phyloP scores from a whole-genome alignment of 2,329 filamentous ascomycete species.

The Microdochium paspali region DNA sequence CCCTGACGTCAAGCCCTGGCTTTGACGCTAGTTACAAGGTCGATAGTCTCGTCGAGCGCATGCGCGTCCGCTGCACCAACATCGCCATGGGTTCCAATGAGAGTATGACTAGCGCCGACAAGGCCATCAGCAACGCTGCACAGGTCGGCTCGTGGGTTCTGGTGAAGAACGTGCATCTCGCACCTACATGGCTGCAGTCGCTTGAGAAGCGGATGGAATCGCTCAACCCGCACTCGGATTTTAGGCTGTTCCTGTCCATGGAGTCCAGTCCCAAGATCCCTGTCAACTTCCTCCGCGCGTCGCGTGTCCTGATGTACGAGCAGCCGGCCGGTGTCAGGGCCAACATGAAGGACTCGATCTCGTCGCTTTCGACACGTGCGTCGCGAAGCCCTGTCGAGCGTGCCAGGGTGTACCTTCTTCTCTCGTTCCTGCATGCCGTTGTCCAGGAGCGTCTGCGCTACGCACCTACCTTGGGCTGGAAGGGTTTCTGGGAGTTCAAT shows the following conservation, averaged over 20 bases:
- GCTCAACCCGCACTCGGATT: slow-evolving; percentile 86
- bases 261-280: slow-evolving; percentile 95
- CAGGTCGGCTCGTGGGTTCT: slow-evolving; percentile 92
- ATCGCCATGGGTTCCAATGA: slow-evolving; percentile 99
- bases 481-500: slow-evolving; percentile 99
- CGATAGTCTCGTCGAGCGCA: slow-evolving; percentile 82
- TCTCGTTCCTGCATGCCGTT: slow-evolving; percentile 92
- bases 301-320: slow-evolving; percentile 93
- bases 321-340: slow-evolving; percentile 93
- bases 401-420: slow-evolving; percentile 76
- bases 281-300: slow-evolving; percentile 87
- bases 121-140: slow-evolving; percentile 86
- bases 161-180: slow-evolving; percentile 97
- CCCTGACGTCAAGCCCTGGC: slow-evolving; percentile 87
- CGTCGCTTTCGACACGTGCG: slow-evolving; percentile 67
- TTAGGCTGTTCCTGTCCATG: slow-evolving; percentile 96
- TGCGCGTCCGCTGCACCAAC: slow-evolving; percentile 77
- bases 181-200: slow-evolving; percentile 92
- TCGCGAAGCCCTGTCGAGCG: slow-evolving; percentile 83
- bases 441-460: slow-evolving; percentile 92
- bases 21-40: slow-evolving; percentile 99
- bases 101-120: slow-evolving; percentile 84
- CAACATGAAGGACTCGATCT: slow-evolving; percentile 97
- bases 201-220: slow-evolving; percentile 94
- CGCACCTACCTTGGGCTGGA: slow-evolving; percentile 90